A percentile compares a stretch with the other conserved stretches of the same genome.
These are phyloP conservation scores for Glycine tomentella DNA, from an alignment of 306 rosid species.

Conservation along the genomic window DNA sequence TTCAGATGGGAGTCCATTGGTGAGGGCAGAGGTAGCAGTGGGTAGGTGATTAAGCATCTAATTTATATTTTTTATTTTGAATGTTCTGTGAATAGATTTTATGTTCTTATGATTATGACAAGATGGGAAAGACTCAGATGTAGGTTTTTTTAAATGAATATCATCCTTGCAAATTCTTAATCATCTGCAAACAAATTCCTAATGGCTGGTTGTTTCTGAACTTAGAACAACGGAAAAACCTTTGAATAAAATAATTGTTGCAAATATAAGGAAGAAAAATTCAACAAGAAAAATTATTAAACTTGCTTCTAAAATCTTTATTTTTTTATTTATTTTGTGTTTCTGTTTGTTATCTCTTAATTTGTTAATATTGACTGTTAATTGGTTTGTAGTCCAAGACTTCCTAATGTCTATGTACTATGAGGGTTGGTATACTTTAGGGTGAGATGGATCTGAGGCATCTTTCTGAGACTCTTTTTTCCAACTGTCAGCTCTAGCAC, in stretches of 20 bases:
- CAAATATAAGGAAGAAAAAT: background rate
- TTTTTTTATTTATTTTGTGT: background rate
- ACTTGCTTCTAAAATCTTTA: slow-evolving; percentile 32
- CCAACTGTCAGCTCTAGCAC: slow-evolving; percentile 73
- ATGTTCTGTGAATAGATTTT: slow-evolving; percentile 11
- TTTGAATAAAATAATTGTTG: background rate
- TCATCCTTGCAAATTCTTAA: too few species aligned
- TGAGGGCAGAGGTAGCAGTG: slow-evolving; percentile 96
- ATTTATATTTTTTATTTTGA: slow-evolving; percentile 31
- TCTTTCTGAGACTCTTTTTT: slow-evolving; percentile 35
- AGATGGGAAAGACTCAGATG: too few species aligned
- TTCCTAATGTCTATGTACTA: background rate
- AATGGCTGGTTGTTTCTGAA: slow-evolving; percentile 23
- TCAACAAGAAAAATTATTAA: background rate
- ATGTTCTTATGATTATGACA: background rate
- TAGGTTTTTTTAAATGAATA: too few species aligned
- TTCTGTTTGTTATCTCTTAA: slow-evolving; percentile 3
- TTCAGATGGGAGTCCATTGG: slow-evolving; percentile 98
- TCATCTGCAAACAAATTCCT: background rate
- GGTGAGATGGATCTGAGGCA: background rate
- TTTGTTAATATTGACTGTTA: background rate
- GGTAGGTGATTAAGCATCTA: slow-evolving; percentile 71
- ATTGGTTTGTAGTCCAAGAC: slow-evolving; percentile 15
- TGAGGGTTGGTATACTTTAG: slow-evolving; percentile 11
- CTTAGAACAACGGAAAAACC: background rate